Conservation (phyloP, 768 basidiomycete species). For the Candolleomyces efflorescens region DNA sequence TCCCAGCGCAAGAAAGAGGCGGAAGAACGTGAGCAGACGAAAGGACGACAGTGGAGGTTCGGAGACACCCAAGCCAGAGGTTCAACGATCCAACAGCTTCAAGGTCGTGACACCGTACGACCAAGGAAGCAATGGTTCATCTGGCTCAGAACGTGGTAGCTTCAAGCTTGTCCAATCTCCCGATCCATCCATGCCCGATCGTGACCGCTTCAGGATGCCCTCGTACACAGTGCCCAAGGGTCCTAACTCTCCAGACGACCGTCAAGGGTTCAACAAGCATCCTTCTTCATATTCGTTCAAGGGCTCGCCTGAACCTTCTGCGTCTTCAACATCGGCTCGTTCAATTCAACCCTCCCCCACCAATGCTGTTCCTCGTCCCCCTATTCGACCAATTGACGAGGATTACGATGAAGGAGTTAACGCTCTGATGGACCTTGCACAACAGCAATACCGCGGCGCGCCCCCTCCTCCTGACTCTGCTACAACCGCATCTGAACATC, state of each 20-base stretch:
- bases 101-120: slow-evolving; percentile 16
- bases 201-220: slow-evolving; percentile 16
- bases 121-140: slow-evolving; percentile 26
- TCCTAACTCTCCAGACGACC: slow-evolving; percentile 12
- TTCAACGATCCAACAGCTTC: slow-evolving; percentile 9
- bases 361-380: slow-evolving; percentile 52
- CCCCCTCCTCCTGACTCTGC: slow-evolving; percentile 18
- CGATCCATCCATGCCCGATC: slow-evolving; percentile 4
- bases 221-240: slow-evolving; percentile 3
- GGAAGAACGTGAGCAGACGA: slow-evolving; percentile 16
- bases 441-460: slow-evolving; percentile 32
- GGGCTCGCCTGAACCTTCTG: slow-evolving; percentile 60
- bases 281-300: slow-evolving; percentile 13
- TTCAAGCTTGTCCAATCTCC: slow-evolving; percentile 20
- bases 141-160: slow-evolving; percentile 20
- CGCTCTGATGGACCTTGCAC: slow-evolving; percentile 64
- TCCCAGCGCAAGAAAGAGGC: slow-evolving; percentile 11
- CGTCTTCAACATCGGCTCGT: slow-evolving; percentile 61
- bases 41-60: slow-evolving; percentile 45
- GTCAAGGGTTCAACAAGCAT: slow-evolving; percentile 31
- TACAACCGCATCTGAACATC: slow-evolving; percentile 27
- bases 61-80: slow-evolving; percentile 36
- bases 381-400: slow-evolving; percentile 76
- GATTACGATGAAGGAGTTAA: slow-evolving; percentile 89
- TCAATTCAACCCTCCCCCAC: slow-evolving; percentile 74